Evolutionary conservation across 805 yeast species (phyloP), one percentile per base, ranked within the genome.

Genomic region (Grigorovia humatica): DNA sequence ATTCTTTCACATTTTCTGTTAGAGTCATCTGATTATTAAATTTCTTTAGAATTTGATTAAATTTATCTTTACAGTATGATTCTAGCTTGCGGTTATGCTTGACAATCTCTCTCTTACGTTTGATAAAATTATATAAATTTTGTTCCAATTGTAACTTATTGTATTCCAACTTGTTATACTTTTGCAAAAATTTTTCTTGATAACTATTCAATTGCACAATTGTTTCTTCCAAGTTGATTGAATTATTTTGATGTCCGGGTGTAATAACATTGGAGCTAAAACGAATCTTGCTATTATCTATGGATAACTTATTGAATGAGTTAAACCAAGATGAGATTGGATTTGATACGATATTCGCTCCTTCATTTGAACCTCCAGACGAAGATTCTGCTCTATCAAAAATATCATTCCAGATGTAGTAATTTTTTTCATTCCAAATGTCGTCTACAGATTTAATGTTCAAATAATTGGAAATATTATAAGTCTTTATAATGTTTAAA

Each of bases 401-500:
- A 6, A 55, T 60, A n/a, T 46, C 43, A 41, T 46, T 47, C 61
- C 59, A 58, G 27, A 43, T 46, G 35, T 57, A 58, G 38, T 50
- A 52, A 13, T 47, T 52, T 2, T 54, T 52, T 23, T 40, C 42
- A 17, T 52, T 46, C 49, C 55, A 58, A 19, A 43, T 43, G 7
- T 18, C 23, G 17, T 42, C 40, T 15, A 2, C 17, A 8, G 27
- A 3, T 29, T 32, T 35, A 12, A 29, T 30, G 30, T 30, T 13
- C 20, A 43, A 23, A 15, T 18, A 13, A 27, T 42, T 47, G n/a
- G 44, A 12, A 32, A 32, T 27, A 13, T 44, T 42, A 43, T 57
- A 55, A 44, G 50, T 55, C 17, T 51, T 23, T 30, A 69, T 59
- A n/a, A 68, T 43, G 0, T 60, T 61, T 4, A 59, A 27, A 9